phyloP scores from a whole-genome alignment of 2,329 filamentous ascomycete species.

The Coleophoma cylindrospora region DNA sequence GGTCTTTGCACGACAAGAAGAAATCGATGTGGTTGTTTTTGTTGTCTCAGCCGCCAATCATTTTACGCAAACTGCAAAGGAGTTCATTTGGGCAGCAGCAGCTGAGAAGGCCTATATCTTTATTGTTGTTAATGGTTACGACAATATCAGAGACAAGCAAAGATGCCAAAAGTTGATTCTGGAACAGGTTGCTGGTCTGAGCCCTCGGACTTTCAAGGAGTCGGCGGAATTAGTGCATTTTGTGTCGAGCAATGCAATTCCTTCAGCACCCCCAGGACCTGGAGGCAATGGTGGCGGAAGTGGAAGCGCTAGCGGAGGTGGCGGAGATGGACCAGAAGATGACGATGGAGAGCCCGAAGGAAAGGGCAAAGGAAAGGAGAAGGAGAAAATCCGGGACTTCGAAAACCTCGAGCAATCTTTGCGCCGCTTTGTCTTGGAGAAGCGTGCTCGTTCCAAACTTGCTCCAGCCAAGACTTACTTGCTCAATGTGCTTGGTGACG shows the following conservation, averaged over 20 bases:
- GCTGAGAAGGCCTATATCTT: conserved; percentile 98
- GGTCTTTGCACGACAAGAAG: conserved; percentile 93
- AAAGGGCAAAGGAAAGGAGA: conserved; percentile 79
- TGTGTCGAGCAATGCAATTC: conserved; percentile 94
- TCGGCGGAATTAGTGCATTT: conserved; percentile 92
- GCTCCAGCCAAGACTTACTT: conserved; percentile 95
- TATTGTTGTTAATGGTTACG: conserved; percentile 96
- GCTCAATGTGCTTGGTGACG: conserved; percentile 84
- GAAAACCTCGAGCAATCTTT: conserved; percentile 84
- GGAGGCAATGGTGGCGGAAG: conserved; percentile 47
- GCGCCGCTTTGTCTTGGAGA: conserved; percentile 90
- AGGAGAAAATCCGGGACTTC: conserved; percentile 85
- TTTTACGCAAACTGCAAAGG: conserved; percentile 94
- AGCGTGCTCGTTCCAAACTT: conserved; percentile 89
- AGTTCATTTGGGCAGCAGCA: conserved; percentile 94
- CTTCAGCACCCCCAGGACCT: conserved; percentile 53
- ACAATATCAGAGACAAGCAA: conserved; percentile 87
- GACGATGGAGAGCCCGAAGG: conserved; percentile 47
- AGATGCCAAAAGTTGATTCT: conserved; percentile 90
- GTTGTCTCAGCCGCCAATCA: conserved; percentile 97
- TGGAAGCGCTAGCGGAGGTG: conserved; percentile 47
- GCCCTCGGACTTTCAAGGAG: conserved; percentile 89
- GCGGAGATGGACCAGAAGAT: conserved; percentile 37
- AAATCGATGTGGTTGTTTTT: conserved; percentile 98
- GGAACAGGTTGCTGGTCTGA: conserved; percentile 83